Percentiles rank a stretch among this genome's conserved stretches.
phyloP scores from a whole-genome alignment of 1,139 yeast genomes.

The Pichia sp. region DNA sequence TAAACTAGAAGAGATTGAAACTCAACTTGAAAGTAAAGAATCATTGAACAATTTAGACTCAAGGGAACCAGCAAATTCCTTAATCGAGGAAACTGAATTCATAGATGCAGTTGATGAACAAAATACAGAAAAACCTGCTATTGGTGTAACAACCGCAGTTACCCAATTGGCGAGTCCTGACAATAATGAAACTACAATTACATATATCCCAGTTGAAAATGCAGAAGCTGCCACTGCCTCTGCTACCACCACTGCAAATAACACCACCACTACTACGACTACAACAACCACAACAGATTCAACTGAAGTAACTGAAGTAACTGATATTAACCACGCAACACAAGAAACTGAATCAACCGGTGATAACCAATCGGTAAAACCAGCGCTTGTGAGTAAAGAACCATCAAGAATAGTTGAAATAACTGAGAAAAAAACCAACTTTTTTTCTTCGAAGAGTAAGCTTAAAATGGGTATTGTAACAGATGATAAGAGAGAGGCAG shows the following conservation, averaged over 20 bases:
- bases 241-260: neutral
- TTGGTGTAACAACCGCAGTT: neutral
- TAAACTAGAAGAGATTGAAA: neutral
- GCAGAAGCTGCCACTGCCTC: neutral
- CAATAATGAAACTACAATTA: neutral
- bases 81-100: neutral
- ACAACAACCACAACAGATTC: neutral
- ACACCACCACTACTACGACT: neutral
- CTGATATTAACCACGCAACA: no score
- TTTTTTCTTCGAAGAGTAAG: neutral
- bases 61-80: neutral
- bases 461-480: neutral
- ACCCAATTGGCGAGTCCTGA: neutral
- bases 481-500: constrained; percentile 10
- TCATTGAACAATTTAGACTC: neutral
- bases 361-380: neutral
- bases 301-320: neutral
- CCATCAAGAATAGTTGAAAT: neutral
- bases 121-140: neutral
- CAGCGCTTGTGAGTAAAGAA: neutral
- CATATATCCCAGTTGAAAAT: neutral
- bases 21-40: neutral
- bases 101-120: neutral
- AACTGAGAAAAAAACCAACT: neutral
- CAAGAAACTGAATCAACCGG: neutral